Evolutionary conservation across 2,329 filamentous ascomycete genomes (phyloP).

Genomic region (Didymella segeticola): DNA sequence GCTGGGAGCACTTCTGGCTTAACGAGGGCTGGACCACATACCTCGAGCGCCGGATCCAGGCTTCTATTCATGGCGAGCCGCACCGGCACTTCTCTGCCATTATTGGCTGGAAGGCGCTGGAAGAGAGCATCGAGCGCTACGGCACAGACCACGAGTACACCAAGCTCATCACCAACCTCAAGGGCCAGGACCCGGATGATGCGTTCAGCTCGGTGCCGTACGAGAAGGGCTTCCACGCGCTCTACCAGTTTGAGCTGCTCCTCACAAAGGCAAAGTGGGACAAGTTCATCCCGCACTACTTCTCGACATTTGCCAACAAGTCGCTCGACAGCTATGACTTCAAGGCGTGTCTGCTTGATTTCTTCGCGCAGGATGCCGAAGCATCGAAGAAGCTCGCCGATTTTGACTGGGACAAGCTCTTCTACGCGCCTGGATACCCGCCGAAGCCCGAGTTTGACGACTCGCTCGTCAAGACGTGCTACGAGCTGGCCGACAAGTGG

Average conservation of each 20-base stretch:
- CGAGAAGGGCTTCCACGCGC: slow-evolving; percentile 94
- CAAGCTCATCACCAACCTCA: slow-evolving; percentile 84
- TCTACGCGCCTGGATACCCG: slow-evolving; percentile 87
- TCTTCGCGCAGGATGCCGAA: slow-evolving; percentile 75
- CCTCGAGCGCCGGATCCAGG: slow-evolving; percentile 83
- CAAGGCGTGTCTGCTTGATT: slow-evolving; percentile 83
- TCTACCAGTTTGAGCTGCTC: slow-evolving; percentile 87
- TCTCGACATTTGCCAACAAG: slow-evolving; percentile 81
- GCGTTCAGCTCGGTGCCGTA: slow-evolving; percentile 93
- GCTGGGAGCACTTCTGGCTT: slow-evolving; percentile 79
- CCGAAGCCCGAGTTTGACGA: slow-evolving; percentile 93
- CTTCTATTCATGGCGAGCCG: slow-evolving; percentile 78
- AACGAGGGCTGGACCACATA: slow-evolving; percentile 94
- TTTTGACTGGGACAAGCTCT: slow-evolving; percentile 89
- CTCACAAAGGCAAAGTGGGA: slow-evolving; percentile 88
- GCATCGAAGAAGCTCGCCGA: slow-evolving; percentile 68
- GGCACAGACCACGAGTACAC: slow-evolving; percentile 91
- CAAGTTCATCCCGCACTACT: slow-evolving; percentile 95
- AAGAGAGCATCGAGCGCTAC: slow-evolving; percentile 79
- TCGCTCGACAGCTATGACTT: slow-evolving; percentile 95
- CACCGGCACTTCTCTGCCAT: slow-evolving; percentile 95
- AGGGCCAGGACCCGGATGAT: slow-evolving; percentile 92
- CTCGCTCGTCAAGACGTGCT: slow-evolving; percentile 83
- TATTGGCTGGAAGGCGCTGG: slow-evolving; percentile 90
- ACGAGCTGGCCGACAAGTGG: slow-evolving; percentile 83